phyloP scores from a whole-genome alignment of 805 yeast species.

The Yarrowia osloensis region DNA sequence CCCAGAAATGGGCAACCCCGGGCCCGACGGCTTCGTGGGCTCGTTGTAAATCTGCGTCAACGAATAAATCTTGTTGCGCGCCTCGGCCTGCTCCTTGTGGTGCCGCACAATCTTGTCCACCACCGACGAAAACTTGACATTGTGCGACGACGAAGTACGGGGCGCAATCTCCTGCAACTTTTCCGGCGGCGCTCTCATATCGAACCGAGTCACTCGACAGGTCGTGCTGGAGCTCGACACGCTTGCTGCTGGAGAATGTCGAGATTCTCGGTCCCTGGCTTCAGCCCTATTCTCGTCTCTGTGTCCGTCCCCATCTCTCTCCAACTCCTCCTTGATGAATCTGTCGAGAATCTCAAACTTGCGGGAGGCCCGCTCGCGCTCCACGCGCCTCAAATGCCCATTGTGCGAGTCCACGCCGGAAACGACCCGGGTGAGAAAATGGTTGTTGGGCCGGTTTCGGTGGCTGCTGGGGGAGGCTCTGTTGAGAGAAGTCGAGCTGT shows the following conservation, averaged over 20 bases:
- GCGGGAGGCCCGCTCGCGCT: background rate
- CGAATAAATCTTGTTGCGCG: background rate
- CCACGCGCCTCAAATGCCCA: background rate
- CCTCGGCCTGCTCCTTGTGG: background rate
- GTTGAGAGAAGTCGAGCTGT: background rate
- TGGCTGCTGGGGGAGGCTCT: background rate
- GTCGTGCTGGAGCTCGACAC: background rate
- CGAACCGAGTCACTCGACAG: background rate
- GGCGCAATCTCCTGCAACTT: background rate
- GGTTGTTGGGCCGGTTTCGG: background rate
- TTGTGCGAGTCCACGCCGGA: constrained; percentile 11
- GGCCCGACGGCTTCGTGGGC: background rate
- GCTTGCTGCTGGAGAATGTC: background rate
- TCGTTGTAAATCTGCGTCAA: background rate
- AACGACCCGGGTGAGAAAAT: background rate
- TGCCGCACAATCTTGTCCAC: constrained; percentile 1
- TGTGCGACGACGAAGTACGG: background rate
- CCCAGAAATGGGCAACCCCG: background rate
- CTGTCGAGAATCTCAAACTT: constrained; percentile 15
- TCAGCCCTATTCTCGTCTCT: background rate
- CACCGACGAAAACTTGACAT: background rate
- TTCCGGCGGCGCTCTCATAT: background rate
- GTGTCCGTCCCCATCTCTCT: background rate
- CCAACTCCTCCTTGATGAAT: background rate
- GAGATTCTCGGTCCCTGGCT: background rate